Percentiles rank a stretch among this genome's conserved stretches.
Evolutionary conservation across 23 red algal genomes (phyloP).

Genomic region (Gracilaria domingensis): DNA sequence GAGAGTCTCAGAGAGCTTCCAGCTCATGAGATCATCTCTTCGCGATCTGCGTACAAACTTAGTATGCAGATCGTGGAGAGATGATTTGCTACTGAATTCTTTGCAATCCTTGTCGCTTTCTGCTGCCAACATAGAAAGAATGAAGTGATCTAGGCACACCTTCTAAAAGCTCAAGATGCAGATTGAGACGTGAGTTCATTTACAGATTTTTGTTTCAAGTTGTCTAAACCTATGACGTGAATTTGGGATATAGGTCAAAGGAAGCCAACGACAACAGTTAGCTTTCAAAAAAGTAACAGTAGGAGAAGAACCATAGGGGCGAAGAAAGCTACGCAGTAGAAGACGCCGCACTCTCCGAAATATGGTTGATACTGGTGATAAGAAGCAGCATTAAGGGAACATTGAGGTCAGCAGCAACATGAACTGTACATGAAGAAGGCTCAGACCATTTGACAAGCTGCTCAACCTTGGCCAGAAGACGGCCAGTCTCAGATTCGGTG

Average conservation of each 20-base stretch:
- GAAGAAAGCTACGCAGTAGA: background rate
- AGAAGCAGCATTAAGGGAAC: slow-evolving; percentile 4
- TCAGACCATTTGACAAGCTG: slow-evolving; percentile 24
- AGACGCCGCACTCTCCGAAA: background rate
- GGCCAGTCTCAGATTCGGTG: slow-evolving; percentile 11
- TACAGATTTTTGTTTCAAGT: background rate
- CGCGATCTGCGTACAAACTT: too few species aligned
- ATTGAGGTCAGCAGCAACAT: slow-evolving; percentile 20
- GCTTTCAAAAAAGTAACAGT: background rate
- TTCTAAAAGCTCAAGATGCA: too few species aligned
- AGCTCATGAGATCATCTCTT: too few species aligned
- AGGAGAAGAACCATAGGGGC: background rate
- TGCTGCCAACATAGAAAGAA: too few species aligned
- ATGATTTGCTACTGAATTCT: too few species aligned
- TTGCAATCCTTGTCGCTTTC: too few species aligned
- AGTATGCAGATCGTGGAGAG: too few species aligned
- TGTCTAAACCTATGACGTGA: slow-evolving; percentile 2
- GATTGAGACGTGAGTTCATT: background rate
- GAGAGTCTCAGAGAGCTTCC: too few species aligned
- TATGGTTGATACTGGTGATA: slow-evolving; percentile 18
- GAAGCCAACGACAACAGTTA: background rate
- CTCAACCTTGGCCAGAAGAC: slow-evolving; percentile 6
- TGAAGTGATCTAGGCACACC: too few species aligned
- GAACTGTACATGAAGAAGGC: slow-evolving; percentile 22
- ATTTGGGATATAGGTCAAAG: background rate